Evolutionary conservation across 495 filamentous ascomycete species (phyloP).

Genomic region (Daldinia loculata): DNA sequence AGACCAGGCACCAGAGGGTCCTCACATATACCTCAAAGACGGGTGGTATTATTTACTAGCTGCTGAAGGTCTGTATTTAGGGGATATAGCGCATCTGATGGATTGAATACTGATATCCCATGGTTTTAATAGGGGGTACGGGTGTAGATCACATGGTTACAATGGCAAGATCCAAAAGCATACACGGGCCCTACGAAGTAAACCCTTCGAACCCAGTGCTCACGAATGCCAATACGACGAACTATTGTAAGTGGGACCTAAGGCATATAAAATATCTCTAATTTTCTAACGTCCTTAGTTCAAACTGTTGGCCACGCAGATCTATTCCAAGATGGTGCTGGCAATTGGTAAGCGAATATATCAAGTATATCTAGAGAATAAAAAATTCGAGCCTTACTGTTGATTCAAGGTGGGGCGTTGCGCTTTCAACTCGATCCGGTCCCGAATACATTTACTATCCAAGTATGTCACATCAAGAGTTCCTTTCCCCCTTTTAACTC

Average conservation of each 20-base stretch:
- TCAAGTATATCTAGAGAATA: neutral
- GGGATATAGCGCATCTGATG: neutral
- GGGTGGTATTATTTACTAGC: slow-evolving; percentile 71
- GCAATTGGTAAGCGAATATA: slow-evolving; percentile 58
- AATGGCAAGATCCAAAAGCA: slow-evolving; percentile 58
- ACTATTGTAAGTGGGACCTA: slow-evolving; percentile 47
- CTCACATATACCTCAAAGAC: slow-evolving; percentile 70
- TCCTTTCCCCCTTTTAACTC: neutral
- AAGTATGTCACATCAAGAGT: slow-evolving; percentile 32
- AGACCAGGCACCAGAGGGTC: slow-evolving; percentile 65
- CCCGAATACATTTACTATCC: slow-evolving; percentile 60
- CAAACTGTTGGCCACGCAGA: slow-evolving; percentile 64
- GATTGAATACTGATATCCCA: neutral
- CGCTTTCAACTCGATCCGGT: slow-evolving; percentile 58
- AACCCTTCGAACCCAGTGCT: slow-evolving; percentile 63
- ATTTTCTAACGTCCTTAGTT: slow-evolving; percentile 37
- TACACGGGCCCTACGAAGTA: slow-evolving; percentile 65
- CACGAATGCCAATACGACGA: slow-evolving; percentile 60
- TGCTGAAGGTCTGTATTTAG: slow-evolving; percentile 60
- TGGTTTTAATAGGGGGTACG: slow-evolving; percentile 56
- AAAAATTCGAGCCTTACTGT: neutral
- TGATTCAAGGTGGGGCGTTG: slow-evolving; percentile 50
- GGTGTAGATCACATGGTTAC: slow-evolving; percentile 62
- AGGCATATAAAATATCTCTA: neutral
- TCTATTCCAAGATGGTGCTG: slow-evolving; percentile 58